These are phyloP conservation scores for Penicillium chermesinum DNA, from an alignment of 495 filamentous ascomycete genomes.

Conservation along the genomic window DNA sequence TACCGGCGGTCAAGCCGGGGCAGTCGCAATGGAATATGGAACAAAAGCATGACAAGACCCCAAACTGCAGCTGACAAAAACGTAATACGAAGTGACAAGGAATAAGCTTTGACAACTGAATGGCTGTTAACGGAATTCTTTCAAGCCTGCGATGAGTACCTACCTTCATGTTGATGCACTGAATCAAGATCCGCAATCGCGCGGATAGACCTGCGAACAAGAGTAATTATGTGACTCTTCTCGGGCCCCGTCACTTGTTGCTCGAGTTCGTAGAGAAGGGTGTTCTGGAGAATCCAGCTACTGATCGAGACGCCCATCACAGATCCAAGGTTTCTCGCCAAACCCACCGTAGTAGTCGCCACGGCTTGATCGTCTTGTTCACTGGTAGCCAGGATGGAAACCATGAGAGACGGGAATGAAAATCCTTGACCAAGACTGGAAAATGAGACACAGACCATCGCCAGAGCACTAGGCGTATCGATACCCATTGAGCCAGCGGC, in stretches of 20 bases:
- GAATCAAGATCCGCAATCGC: conserved; percentile 45
- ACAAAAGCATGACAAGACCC: conserved; percentile 41
- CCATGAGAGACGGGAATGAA: conserved; percentile 56
- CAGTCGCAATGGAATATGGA: conserved; percentile 49
- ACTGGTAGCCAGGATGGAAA: conserved; percentile 63
- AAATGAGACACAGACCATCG: conserved; percentile 59
- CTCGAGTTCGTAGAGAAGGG: conserved; percentile 54
- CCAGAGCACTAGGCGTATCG: conserved; percentile 52
- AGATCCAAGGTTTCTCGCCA: conserved; percentile 63
- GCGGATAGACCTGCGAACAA: conserved; percentile 51
- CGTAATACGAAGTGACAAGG: conserved; percentile 49
- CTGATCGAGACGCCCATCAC: conserved; percentile 68
- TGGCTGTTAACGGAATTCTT: conserved; percentile 17
- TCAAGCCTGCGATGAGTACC: conserved; percentile 2
- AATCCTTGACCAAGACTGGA: conserved; percentile 61
- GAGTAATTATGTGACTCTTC: conserved; percentile 46
- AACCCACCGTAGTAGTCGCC: conserved; percentile 62
- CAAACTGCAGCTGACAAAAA: conserved; percentile 50
- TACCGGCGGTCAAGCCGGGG: conserved; percentile 48
- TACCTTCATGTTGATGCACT: conserved; percentile 49
- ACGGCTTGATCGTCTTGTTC: conserved; percentile 69
- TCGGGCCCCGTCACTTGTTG: conserved; percentile 50
- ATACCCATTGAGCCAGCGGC: conserved; percentile 48
- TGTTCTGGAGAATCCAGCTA: conserved; percentile 73
- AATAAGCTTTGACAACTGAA: conserved; percentile 54